Evolutionary conservation across 2,329 filamentous ascomycete species (phyloP).

Genomic region (Rugonectria rugulosa): DNA sequence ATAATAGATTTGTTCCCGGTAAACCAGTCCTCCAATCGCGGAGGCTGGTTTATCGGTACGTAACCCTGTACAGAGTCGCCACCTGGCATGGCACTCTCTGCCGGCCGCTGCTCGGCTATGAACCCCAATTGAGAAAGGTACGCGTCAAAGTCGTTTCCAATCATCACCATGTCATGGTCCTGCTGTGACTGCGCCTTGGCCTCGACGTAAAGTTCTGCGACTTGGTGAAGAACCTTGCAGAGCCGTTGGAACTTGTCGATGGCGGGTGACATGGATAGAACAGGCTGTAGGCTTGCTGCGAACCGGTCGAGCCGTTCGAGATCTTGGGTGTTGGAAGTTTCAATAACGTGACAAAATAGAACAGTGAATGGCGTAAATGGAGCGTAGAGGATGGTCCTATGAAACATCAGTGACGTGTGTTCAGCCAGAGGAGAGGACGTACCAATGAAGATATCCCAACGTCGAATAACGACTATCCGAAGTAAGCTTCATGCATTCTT

Average conservation of each 20-base stretch:
- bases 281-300: background rate
- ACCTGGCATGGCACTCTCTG: background rate
- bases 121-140: constrained; percentile 8
- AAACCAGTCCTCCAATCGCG: constrained; percentile 5
- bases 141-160: constrained; percentile 11
- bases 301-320: constrained; percentile 3
- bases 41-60: background rate
- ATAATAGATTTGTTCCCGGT: constrained; percentile 5
- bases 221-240: constrained; percentile 4
- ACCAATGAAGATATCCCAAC: constrained; percentile 11
- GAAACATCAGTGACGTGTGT: background rate
- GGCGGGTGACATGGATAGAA: background rate
- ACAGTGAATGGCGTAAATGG: constrained; percentile 9
- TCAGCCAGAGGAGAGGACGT: background rate
- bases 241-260: constrained; percentile 13
- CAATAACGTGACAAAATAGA: constrained; percentile 16
- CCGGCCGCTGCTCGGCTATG: background rate
- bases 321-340: constrained; percentile 5
- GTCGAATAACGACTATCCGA: background rate
- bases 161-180: constrained; percentile 1
- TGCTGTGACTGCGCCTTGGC: constrained; percentile 2
- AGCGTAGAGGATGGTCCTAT: constrained; percentile 7
- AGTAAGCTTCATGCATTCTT: constrained; percentile 5
- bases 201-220: constrained; percentile 1
- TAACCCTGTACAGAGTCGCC: background rate